Evolutionary conservation across 208 protist species (phyloP), one percentile per base, ranked within the genome.

Genomic region (Trypanosoma vivax): DNA sequence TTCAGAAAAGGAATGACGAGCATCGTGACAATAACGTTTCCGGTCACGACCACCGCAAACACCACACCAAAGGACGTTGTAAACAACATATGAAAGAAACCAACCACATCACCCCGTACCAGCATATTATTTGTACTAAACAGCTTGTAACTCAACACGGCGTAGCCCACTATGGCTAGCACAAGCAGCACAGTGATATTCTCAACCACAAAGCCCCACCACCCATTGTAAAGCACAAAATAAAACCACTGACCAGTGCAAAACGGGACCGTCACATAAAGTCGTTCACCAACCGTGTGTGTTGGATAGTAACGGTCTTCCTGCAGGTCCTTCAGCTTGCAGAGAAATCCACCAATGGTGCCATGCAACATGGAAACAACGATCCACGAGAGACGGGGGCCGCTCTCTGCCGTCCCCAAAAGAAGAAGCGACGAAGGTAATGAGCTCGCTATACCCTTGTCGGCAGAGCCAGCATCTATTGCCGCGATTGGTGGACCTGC

Each of bases 221-320:
- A 89, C 27, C 85, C 80, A 61, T 92, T 68, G n/a, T 67, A 48
- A 4, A 87, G 5, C 28, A 92, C 82, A 55, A 92, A 88, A 6
- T 70, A 30, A n/a, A 88, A 80, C 85, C 85, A 92, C 70, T 88
- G 85, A 0, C 85, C 85, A 0, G 78, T 88, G 60, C 78, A 89
- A 60, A 92, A 88, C 1, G 85, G 85, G 14, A 92, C 70, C 21
- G 88, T 72, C 62, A 92, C 80, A 66, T 88, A 92, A 40, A 89
- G 65, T 7, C 83, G 66, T 18, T 85, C 78, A 0, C 77, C 77
- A 28, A 76, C 79, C 19, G 77, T 59, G 43, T 74, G 75, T 19
- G 60, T 64, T 27, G 58, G 53, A 28, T 62, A 63, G 35, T 67
- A 61, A 25, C 65, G 71, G 21, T 66, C 72, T 37, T 92, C 85